Base-by-base conservation (phyloP, 2,329 filamentous ascomycete genomes). In the Chaetomiaceae sp. region DNA sequence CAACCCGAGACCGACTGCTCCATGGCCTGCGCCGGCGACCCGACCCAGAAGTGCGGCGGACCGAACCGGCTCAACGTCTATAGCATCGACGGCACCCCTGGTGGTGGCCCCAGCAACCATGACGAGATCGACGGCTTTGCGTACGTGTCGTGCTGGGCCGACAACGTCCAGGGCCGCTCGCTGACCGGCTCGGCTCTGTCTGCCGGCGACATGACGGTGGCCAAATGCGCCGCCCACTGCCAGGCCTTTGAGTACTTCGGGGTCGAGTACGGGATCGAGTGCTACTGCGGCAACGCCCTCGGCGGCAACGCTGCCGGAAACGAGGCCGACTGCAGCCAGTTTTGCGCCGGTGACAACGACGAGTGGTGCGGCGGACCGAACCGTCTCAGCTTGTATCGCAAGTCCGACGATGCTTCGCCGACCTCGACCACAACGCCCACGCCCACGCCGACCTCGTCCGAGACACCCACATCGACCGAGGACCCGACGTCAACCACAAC, bases 141-240 rank as follows among this genome's bases (percentile, higher is more conserved):
- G 5, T 48, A 48, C 45, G 8, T 21, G 45, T 42, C 21, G 7
- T 59, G 57, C 49, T 41, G 34, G 27, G 47, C 49, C 7, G 57
- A 59, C 30, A 33, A 38, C 14, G 33, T 48, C 5, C 37, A 8
- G n/a, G 27, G 20, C n/a, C 46, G 57, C 11, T 40, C 34, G 1
- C 52, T 59, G 10, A 18, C 34, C 9, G 51, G 40, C 8, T 13
- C 30, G 0, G 21, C 33, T 20, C 27, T 3, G n/a, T 8, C 23
- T 3, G 64, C 85, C 80, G 46, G 86, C 63, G 55, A 86, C 41
- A 55, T 58, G 55, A 59, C 58, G 9, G 27, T 53, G 1, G 55
- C 53, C 50, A 23, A 14, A 1, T 59, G 58, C 23, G 48, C 51
- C 7, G 27, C 16, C 18, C 36, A 14, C 10, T 59, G 55, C 36